Evolutionary conservation across 768 basidiomycete genomes (phyloP).

Genomic region (Calocybe gangraenosa): DNA sequence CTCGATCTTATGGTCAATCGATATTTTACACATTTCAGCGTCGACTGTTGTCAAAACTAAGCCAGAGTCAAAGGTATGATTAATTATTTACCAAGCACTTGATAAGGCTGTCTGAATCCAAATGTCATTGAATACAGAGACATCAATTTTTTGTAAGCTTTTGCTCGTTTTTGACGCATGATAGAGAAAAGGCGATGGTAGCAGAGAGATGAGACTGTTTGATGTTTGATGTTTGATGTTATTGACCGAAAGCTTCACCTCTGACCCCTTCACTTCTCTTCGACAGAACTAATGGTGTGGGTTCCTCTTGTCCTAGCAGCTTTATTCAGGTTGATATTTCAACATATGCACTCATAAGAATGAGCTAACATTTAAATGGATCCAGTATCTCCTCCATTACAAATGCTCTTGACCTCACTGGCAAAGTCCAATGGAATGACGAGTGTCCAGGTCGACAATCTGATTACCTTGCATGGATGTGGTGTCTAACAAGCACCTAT

Average conservation of each 20-base stretch:
- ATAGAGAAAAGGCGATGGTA: slow-evolving; percentile 12
- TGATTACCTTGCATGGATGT: neutral
- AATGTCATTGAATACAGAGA: slow-evolving; percentile 81
- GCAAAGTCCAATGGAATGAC: slow-evolving; percentile 69
- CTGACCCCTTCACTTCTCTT: neutral
- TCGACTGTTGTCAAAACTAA: slow-evolving; percentile 56
- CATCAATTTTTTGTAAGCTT: slow-evolving; percentile 94
- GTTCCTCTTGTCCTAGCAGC: slow-evolving; percentile 20
- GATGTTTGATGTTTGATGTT: slow-evolving; percentile 17
- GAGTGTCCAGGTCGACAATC: slow-evolving; percentile 50
- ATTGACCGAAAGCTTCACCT: slow-evolving; percentile 6
- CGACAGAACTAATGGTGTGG: slow-evolving; percentile 8
- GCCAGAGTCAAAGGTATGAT: slow-evolving; percentile 4
- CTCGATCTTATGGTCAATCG: slow-evolving; percentile 68
- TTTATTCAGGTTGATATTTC: slow-evolving; percentile 24
- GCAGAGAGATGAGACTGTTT: too few species aligned
- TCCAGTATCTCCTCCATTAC: slow-evolving; percentile 22
- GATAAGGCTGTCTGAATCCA: slow-evolving; percentile 91
- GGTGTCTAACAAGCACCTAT: neutral
- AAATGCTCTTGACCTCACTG: slow-evolving; percentile 51
- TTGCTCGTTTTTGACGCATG: slow-evolving; percentile 96
- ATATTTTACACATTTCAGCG: slow-evolving; percentile 72
- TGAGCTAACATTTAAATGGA: neutral
- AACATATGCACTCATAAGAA: too few species aligned
- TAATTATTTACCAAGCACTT: slow-evolving; percentile 68